Base-by-base conservation (phyloP, 495 filamentous ascomycete genomes). In the Elaphomyces granulatus region DNA sequence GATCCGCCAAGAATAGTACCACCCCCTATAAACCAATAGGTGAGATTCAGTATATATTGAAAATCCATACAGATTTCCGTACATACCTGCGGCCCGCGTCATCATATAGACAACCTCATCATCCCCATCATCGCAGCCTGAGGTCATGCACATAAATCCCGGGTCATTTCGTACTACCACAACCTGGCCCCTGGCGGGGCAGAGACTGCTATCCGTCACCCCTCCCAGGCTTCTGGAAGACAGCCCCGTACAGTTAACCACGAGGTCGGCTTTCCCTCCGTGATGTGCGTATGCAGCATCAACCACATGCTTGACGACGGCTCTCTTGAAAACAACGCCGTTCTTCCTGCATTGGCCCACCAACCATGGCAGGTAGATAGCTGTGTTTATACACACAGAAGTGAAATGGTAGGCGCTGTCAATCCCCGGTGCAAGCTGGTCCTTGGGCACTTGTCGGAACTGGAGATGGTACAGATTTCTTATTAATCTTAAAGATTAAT, bases 51-150 rank as follows among this genome's bases (percentile, higher is more conserved):
- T n/a, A n/a, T n/a, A n/a, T n/a, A n/a, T n/a, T n/a, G n/a, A n/a
- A n/a, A n/a, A n/a, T n/a, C n/a, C n/a, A n/a, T n/a, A n/a, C n/a
- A n/a, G n/a, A n/a, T n/a, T n/a, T n/a, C n/a, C n/a, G n/a, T n/a
- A 35, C 36, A 40, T 55, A 61, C 58, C 87, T 6, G 73, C 77
- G 2, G 87, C 85, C n/a, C 90, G 74, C 42, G 77, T 75, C 88
- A 98, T 98, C 36, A 87, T 74, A 51, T 98, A 98, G 42, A 68
- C 66, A n/a, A 75, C 60, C 54, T 96, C 87, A 26, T 83, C 86
- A 0, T 70, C 67, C 0, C 76, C 83, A 48, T 93, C 83, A 36
- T 94, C 86, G 0, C 75, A 83, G 0, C 87, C 86, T 16, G 81
- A 87, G 20, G 70, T 63, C 1, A 62, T 66, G 15, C 62, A 47